Evolutionary conservation across 768 basidiomycete genomes (phyloP), one percentile per base, ranked within the genome.

Genomic region (Myochromella boudieri): DNA sequence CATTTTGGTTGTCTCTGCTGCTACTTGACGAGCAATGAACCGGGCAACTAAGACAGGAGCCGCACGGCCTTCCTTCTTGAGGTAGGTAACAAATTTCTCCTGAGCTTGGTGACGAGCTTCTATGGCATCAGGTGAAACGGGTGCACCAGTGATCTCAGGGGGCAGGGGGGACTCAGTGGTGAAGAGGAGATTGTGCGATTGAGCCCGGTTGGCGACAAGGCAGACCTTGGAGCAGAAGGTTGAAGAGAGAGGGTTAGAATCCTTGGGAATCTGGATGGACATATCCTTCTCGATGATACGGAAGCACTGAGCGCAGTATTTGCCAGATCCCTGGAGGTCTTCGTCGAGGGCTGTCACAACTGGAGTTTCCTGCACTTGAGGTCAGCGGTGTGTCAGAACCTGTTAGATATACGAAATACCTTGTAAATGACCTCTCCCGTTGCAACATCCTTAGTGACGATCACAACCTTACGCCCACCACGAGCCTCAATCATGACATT

Each of bases 371-470:
- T 93, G 54, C n/a, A 20, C 20, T 42, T 17, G 15, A 20, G 29
- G 32, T 55, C 32, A 51, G 40, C 43, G 44, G 39, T 37, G 10
- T 12, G 27, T 4, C 4, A 22, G 31, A 34, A 26, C 17, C 12
- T 11, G 25, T n/a, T 10, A 38, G 27, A 38, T 25, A 36, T 44
- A 11, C 49, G 39, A 34, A 36, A 32, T 61, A 83, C 90, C 75
- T 77, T 84, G 69, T 91, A 93, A 41, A 93, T 88, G 37, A 80
- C 68, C 48, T 91, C 86, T 37, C 88, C 90, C 2, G 75, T 74
- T 39, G 74, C 65, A 47, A 91, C 75, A 55, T 90, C 85, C 61
- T 84, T 82, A 47, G 70, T 76, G 24, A 81, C 80, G 26, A 89
- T 71, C 26, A 91, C 66, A 20, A 80, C 68, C 58, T 78, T 81